A percentile compares a stretch with the other conserved stretches of the same genome.
These are phyloP conservation scores for Candida berthetii DNA, from an alignment of 805 yeast genomes.

Conservation along the genomic window DNA sequence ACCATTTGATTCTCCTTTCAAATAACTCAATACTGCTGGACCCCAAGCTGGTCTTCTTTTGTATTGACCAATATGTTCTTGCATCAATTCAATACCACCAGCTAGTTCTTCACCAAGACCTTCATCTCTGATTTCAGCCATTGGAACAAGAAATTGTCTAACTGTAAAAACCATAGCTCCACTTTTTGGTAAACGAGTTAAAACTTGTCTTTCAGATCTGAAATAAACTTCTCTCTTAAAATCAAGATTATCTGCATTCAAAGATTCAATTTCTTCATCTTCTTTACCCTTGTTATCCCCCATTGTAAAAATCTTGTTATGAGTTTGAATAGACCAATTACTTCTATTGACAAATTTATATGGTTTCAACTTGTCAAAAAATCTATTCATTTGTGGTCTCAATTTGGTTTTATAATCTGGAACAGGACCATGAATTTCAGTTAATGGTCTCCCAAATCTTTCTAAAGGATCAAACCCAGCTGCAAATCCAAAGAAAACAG, in stretches of 20 bases:
- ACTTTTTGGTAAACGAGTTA: slow-evolving; percentile 45
- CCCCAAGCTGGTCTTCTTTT: slow-evolving; percentile 69
- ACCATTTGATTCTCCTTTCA: slow-evolving; percentile 33
- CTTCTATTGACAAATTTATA: slow-evolving; percentile 53
- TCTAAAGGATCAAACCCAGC: slow-evolving; percentile 65
- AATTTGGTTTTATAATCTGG: slow-evolving; percentile 57
- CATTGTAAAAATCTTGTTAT: slow-evolving; percentile 40
- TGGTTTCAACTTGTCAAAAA: slow-evolving; percentile 49
- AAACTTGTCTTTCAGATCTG: slow-evolving; percentile 54
- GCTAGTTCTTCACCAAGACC: slow-evolving; percentile 42
- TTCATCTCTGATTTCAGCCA: slow-evolving; percentile 38
- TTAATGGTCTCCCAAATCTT: slow-evolving; percentile 46
- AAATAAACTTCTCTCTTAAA: slow-evolving; percentile 39
- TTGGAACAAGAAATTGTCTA: slow-evolving; percentile 52
- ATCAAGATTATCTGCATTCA: slow-evolving; percentile 25
- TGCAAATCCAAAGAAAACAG: slow-evolving; percentile 58
- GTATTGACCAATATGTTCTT: slow-evolving; percentile 51
- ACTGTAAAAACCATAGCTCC: slow-evolving; percentile 43
- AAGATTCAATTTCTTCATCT: slow-evolving; percentile 21
- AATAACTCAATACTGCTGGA: slow-evolving; percentile 43
- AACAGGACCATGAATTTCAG: slow-evolving; percentile 63
- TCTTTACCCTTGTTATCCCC: slow-evolving; percentile 32
- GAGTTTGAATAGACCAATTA: slow-evolving; percentile 70
- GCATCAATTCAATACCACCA: slow-evolving; percentile 61
- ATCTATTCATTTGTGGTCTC: slow-evolving; percentile 58